Base-by-base conservation (phyloP, 768 basidiomycete genomes). In the Phylloporus sp. region DNA sequence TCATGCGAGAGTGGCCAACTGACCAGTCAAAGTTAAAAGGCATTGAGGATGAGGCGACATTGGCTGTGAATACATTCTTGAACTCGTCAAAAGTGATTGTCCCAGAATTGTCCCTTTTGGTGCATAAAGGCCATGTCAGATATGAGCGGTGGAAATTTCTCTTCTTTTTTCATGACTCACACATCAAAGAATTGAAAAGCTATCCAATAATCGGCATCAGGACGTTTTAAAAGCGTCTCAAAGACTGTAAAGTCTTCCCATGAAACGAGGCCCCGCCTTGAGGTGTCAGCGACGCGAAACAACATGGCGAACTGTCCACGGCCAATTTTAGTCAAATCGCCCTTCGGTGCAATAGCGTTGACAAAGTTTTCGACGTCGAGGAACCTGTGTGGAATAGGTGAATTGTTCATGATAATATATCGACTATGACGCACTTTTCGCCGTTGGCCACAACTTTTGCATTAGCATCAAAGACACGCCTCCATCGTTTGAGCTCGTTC, bases 221-320 rank as follows among this genome's bases (percentile, higher is more conserved):
- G 91, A 57, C 90, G 79, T 75, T 97, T 93, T 62, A 95, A 73
- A 56, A 91, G 73, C 16, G 93, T 95, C 75, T 98, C 88, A 66
- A 99, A 99, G 55, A 95, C 86, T 6, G 85, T 85, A 60, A 97
- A 99, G 70, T 99, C 97, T 62, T 97, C 93, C 87, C 92, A 97
- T 45, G 88, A 87, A 48, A 95, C 79, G 23, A 88, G 73, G 32
- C 85, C 91, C 57, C 84, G 81, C 65, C 81, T 80, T 39, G 81
- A 80, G 39, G 80, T 74, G 73, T 94, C 93, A 43, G 92, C 92
- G 52, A 95, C 90, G 50, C 85, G 84, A 73, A 95, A 95, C 56
- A 95, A 79, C 53, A 95, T 86, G 34, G 83, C 85, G 65, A 91
- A 98, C 65, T 97, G 94, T 8, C 86, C 81, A 20, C 89, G 85